Evolutionary conservation across 306 rosid species (phyloP).

Genomic region (Vigna angularis): DNA sequence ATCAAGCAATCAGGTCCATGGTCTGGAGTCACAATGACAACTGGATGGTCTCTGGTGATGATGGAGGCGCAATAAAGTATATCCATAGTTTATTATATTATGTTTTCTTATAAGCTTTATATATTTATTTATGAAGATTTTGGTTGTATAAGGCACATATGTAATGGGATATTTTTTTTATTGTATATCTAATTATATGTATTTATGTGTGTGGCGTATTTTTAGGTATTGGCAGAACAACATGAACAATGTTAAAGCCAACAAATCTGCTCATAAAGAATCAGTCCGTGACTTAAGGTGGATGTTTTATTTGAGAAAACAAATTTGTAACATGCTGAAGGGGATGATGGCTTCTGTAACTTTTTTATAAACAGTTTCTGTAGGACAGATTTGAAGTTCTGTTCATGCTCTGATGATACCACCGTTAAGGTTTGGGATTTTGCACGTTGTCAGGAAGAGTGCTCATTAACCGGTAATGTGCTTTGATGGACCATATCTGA

Average conservation of each 20-base stretch:
- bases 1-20: slow-evolving; percentile 98
- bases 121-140: slow-evolving; percentile 34
- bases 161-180: neutral
- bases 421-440: slow-evolving; percentile 99
- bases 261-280: slow-evolving; percentile 98
- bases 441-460: slow-evolving; percentile 98
- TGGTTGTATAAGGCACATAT: slow-evolving; percentile 10
- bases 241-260: slow-evolving; percentile 98
- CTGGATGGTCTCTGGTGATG: slow-evolving; percentile 99
- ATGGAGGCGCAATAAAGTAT: slow-evolving; percentile 98
- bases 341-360: slow-evolving; percentile 49
- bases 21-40: slow-evolving; percentile 99
- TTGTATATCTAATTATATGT: slow-evolving; percentile 16
- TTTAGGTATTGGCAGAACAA: slow-evolving; percentile 98
- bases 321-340: slow-evolving; percentile 15
- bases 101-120: slow-evolving; percentile 35
- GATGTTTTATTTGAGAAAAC: slow-evolving; percentile 10
- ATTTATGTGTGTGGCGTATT: slow-evolving; percentile 34
- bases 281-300: slow-evolving; percentile 98
- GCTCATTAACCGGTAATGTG: slow-evolving; percentile 97
- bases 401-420: slow-evolving; percentile 97
- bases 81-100: slow-evolving; percentile 32
- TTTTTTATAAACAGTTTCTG: slow-evolving; percentile 76
- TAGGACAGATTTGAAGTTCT: slow-evolving; percentile 96
- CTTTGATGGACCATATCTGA: slow-evolving; percentile 49